Evolutionary conservation across 768 basidiomycete species (phyloP), one percentile per base, ranked within the genome.

Genomic region (Lactarius sanguifluus): DNA sequence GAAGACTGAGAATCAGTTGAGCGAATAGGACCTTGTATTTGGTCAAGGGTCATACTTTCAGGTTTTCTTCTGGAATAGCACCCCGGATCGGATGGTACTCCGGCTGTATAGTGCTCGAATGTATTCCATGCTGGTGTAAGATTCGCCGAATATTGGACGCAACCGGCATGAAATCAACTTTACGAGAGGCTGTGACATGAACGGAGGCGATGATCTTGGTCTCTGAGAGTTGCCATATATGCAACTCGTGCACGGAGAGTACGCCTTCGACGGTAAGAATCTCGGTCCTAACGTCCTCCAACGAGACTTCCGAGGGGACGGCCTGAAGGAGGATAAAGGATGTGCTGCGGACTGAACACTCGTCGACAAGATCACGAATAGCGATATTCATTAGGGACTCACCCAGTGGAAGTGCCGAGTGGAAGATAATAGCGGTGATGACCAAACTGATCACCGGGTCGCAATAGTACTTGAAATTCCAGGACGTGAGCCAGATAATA

Each of bases 201-300:
- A 99, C 96, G 2, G 92, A 96, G 12, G 96, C 96, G 52, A 99
- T 90, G 62, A 95, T 87, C 75, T 97, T 98, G 64, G 85, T 87
- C 78, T 99, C 97, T 12, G 94, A 96, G 57, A 99, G 84, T 73
- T 96, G 94, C 97, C 97, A 99, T 61, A 98, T 86, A 77, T 99
- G 97, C 32, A 99, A 82, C 74, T 98, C 94, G 72, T 98, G 97
- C 34, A 98, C 80, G 28, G 91, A 91, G 61, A 88, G 77, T 32
- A 96, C 97, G 57, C 97, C 96, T 4, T 90, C 83, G 30, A 98
- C 91, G 4, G 79, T 79, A 16, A 91, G 80, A 64, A 99, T 96
- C 5, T 90, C 86, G n/a, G 81, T 77, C 56, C 90, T 86, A 23
- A 98, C 90, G 70, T 89, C 86, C n/a, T 96, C 94, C 25, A 98